Evolutionary conservation across 345 rosid species (phyloP), one percentile per base, ranked within the genome.

Genomic region (Psidium guajava): DNA sequence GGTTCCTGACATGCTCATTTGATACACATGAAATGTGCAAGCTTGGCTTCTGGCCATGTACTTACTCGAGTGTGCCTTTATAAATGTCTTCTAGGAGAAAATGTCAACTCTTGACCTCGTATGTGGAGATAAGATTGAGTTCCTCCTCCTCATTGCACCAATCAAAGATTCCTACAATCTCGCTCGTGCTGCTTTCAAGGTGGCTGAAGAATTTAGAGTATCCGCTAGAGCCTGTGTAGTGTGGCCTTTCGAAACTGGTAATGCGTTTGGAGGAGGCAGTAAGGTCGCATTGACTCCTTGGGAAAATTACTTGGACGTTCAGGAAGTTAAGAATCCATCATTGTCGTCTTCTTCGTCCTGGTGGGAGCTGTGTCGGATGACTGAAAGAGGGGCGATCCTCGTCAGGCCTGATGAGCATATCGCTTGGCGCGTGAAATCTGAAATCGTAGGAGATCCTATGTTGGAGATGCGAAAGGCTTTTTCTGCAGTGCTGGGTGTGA

Each of bases 321-420:
- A 89, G 86, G 95, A 94, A 88, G 93, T 89, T 69, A 86, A 87
- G 81, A 90, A 82, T 74, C 80, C 90, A 16, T n/a, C 88, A 22
- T 75, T 89, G 87, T 87, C 90, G 27, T 92, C 93, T 25, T 94
- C 93, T 22, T 83, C 87, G 24, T 94, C 94, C 28, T 95, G 98
- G 98, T 95, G 99, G 98, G 92, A 87, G 82, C 88, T 93, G 55
- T 95, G 96, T 86, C 88, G 88, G 86, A 93, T 97, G 96, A 90
- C 94, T 9, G 87, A 92, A 44, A 90, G 85, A 81, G 98, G 98
- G 82, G 93, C 93, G 32, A 90, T 97, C 83, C 89, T 95, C 83
- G 96, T 94, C 75, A 91, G 99, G 87, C 98, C 98, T 0, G 98
- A 95, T 53, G 94, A 95, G 83, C 98, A 97, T 89, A 90, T 95